A percentile compares a stretch with the other conserved stretches of the same genome.
These are phyloP conservation scores for Phytophthora tubulina DNA, from an alignment of 352 stramenopile species.

Conservation along the genomic window DNA sequence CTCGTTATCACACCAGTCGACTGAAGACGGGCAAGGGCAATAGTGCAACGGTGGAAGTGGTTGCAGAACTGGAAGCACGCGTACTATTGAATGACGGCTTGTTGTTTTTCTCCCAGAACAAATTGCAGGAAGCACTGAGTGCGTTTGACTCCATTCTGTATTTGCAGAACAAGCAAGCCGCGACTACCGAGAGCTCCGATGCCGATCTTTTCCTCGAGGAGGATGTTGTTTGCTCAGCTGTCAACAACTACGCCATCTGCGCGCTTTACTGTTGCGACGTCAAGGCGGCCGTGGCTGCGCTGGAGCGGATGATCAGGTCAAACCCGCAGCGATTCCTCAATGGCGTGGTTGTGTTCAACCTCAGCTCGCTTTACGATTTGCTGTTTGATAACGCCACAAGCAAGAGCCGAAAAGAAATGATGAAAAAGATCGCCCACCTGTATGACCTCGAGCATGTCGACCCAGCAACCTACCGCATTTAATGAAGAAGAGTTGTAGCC, in stretches of 20 bases:
- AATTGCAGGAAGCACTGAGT: conserved; percentile 79
- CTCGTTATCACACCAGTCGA: conserved; percentile 42
- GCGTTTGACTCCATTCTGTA: conserved; percentile 78
- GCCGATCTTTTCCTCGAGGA: conserved; percentile 66
- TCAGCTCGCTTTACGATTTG: conserved; percentile 86
- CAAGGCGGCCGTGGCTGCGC: conserved; percentile 66
- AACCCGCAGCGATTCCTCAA: conserved; percentile 79
- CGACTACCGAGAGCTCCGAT: conserved; percentile 34
- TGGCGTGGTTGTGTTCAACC: conserved; percentile 79
- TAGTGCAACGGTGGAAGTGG: conserved; percentile 16
- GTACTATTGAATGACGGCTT: conserved; percentile 81
- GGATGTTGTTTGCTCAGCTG: conserved; percentile 71
- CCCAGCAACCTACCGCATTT: conserved; percentile 74
- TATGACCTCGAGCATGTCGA: conserved; percentile 86
- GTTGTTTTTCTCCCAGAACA: conserved; percentile 81
- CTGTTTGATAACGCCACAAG: conserved; percentile 81
- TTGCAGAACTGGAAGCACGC: conserved; percentile 55
- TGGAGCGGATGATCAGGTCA: conserved; percentile 78
- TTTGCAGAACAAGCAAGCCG: conserved; percentile 37
- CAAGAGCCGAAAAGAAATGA: conserved; percentile 86
- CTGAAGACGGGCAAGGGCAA: conserved; percentile 20
- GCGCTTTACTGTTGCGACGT: conserved; percentile 86
- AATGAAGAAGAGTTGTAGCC: conserved; percentile 24
- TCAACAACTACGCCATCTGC: conserved; percentile 88
- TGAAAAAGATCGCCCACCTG: conserved; percentile 77